These are phyloP conservation scores for Termitomyces sp. DNA, from an alignment of 768 basidiomycete genomes.

Conservation along the genomic window DNA sequence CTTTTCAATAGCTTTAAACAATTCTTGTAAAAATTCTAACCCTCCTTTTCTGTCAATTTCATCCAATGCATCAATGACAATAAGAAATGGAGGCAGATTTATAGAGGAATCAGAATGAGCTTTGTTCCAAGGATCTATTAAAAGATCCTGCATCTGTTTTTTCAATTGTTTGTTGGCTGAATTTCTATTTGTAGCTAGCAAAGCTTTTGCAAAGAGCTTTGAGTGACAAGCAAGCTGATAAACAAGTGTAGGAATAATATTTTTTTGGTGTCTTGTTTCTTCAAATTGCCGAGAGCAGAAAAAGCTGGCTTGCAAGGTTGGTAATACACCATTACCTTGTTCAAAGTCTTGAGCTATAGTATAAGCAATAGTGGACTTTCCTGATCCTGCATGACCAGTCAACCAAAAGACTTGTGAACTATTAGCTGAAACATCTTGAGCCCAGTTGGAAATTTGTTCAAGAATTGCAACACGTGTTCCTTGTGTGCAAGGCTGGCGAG, in stretches of 20 bases:
- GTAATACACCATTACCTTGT: constrained; percentile 14
- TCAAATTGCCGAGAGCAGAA: constrained; percentile 16
- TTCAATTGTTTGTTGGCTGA: not conserved
- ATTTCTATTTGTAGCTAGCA: not conserved
- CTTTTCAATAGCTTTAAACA: no score
- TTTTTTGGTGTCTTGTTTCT: not conserved
- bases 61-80: no score
- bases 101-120: not conserved
- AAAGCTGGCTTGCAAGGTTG: constrained; percentile 21
- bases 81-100: not conserved
- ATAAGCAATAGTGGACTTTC: constrained; percentile 18
- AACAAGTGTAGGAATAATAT: constrained; percentile 17
- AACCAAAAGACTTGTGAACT: constrained; percentile 8
- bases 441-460: constrained; percentile 18
- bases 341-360: not conserved
- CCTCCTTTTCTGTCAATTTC: no score
- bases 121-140: not conserved
- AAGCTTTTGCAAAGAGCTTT: not conserved
- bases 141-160: not conserved
- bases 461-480: constrained; percentile 9
- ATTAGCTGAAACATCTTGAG: constrained; percentile 12
- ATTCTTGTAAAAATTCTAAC: no score
- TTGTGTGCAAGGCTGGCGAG: no score
- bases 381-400: no score
- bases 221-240: constrained; percentile 2